Evolutionary conservation across 1,284 basidiomycete species (phyloP).

Genomic region (Blastosporella zonata): DNA sequence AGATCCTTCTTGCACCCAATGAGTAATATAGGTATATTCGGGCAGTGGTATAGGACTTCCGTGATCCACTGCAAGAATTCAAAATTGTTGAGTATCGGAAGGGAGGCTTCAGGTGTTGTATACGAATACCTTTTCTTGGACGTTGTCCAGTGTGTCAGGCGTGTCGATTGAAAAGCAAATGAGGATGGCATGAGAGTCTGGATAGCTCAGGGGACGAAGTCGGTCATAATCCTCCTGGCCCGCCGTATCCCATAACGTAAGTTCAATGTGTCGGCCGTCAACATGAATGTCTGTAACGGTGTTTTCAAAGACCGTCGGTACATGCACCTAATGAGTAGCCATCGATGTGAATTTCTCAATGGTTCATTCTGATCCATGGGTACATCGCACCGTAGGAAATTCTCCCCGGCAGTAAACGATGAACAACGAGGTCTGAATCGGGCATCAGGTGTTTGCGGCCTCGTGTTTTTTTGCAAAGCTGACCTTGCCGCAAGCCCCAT

Average conservation of each 20-base stretch:
- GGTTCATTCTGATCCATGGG: background rate
- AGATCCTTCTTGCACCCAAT: conserved; percentile 94
- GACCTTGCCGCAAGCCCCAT: conserved; percentile 83
- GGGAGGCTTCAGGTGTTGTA: background rate
- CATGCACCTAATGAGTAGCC: conserved; percentile 23
- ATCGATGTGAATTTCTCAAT: background rate
- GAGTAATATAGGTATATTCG: conserved; percentile 82
- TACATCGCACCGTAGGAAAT: conserved; percentile 76
- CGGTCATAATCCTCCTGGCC: conserved; percentile 91
- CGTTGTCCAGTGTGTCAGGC: conserved; percentile 90
- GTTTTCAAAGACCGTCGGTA: conserved; percentile 92
- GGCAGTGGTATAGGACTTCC: conserved; percentile 91
- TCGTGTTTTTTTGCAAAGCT: conserved; percentile 4
- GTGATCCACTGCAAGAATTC: conserved; percentile 74
- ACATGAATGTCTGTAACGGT: conserved; percentile 89
- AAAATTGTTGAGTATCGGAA: background rate
- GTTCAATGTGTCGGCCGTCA: conserved; percentile 87
- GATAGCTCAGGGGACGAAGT: conserved; percentile 87
- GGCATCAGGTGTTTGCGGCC: background rate
- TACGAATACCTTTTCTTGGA: conserved; percentile 82
- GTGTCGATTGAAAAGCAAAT: conserved; percentile 93
- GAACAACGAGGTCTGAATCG: conserved; percentile 67
- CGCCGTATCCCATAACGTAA: conserved; percentile 94
- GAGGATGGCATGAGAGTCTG: conserved; percentile 90
- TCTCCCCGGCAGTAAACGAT: conserved; percentile 89